Evolutionary conservation across 1,139 yeast genomes (phyloP), one percentile per base, ranked within the genome.

Genomic region (Suhomyces chickasaworum): DNA sequence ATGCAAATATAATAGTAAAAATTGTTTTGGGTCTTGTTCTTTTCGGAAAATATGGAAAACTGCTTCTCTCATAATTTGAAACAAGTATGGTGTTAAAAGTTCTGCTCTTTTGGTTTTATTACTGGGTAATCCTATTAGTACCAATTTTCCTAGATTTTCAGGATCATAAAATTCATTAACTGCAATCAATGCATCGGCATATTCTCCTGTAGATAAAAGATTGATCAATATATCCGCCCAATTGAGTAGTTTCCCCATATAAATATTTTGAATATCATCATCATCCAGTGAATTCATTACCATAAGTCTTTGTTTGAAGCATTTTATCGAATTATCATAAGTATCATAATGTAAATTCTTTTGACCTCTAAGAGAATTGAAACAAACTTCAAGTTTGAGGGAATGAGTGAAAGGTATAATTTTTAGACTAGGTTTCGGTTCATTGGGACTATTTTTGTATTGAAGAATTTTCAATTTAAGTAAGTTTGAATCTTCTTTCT

Each of bases 141-240:
- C 59, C 45, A 80, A 60, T 44, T 78, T 80, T 18, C 80, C 78
- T 2, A 68, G 64, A 4, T 61, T 58, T 2, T 22, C 20, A 0
- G 71, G 59, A 22, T 58, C 56, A 55, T 81, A 88, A 59, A 78
- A 86, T 12, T 66, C 66, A 41, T 78, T 71, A 0, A 87, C 85
- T 9, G 77, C 66, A 4, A 69, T 64, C 22, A 88, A 70, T 0
- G 95, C 93, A 2, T 65, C 68, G 10, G 77, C 64, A 48, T 83
- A 85, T 30, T 75, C 65, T 0, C 78, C 79, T 5, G 63, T 55
- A 8, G 78, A 68, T 51, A 88, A 68, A 12, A 80, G 62, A 12
- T 68, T 75, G 46, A 74, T 66, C 13, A 84, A 60, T 18, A 78
- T 68, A 56, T 87, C 95, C 0, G 90, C 89, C 96, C 96, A 89